Evolutionary conservation across 768 basidiomycete genomes (phyloP).

Genomic region (Termitomyces sp.): DNA sequence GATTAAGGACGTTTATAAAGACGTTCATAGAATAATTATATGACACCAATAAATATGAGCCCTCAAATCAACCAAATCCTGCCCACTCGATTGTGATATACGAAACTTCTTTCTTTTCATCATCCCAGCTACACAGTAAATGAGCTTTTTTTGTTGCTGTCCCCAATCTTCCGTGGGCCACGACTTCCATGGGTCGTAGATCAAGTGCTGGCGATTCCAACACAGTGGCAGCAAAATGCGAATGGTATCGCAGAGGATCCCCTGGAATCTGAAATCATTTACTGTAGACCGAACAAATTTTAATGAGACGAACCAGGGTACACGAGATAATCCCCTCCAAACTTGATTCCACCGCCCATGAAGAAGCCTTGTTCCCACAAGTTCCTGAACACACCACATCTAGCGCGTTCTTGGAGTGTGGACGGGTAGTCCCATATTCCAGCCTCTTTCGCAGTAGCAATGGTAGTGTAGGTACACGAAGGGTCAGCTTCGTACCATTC

Average conservation of each 20-base stretch:
- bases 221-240: slow-evolving; percentile 88
- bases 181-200: slow-evolving; percentile 86
- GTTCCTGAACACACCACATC: slow-evolving; percentile 73
- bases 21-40: neutral
- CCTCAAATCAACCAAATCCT: slow-evolving; percentile 58
- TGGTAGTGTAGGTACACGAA: slow-evolving; percentile 40
- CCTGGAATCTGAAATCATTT: slow-evolving; percentile 36
- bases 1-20: slow-evolving; percentile 28
- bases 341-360: slow-evolving; percentile 87
- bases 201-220: slow-evolving; percentile 51
- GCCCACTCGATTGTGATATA: slow-evolving; percentile 90
- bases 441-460: slow-evolving; percentile 56
- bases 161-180: slow-evolving; percentile 91
- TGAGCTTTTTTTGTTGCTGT: slow-evolving; percentile 98
- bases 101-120: slow-evolving; percentile 54
- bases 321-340: slow-evolving; percentile 93
- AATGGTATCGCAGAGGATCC: slow-evolving; percentile 93
- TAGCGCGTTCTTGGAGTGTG: slow-evolving; percentile 59
- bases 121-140: slow-evolving; percentile 85
- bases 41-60: slow-evolving; percentile 4
- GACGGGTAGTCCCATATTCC: slow-evolving; percentile 76
- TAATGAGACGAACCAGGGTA: slow-evolving; percentile 70
- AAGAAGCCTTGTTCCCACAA: slow-evolving; percentile 82
- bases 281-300: neutral
- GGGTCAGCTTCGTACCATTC: slow-evolving; percentile 59